A percentile compares a stretch with the other conserved stretches of the same genome.
Conservation (phyloP, 2,329 filamentous ascomycete species). For the Penicillium sp. region DNA sequence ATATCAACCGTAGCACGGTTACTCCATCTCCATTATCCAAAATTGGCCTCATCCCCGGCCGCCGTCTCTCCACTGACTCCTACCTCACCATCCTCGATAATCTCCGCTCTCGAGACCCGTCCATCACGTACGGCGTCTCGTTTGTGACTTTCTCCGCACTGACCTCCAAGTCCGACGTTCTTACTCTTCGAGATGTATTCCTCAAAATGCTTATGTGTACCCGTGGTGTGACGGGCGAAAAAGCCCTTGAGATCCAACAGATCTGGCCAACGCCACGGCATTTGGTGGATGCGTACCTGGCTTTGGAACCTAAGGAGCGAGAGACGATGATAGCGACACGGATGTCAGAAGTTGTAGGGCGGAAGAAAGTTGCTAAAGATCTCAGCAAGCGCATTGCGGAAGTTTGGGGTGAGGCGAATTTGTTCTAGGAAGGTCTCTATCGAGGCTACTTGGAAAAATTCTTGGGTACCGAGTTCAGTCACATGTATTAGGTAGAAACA, state of each 20-base stretch:
- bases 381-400: conserved; percentile 69
- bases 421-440: neutral
- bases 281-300: conserved; percentile 67
- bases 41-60: conserved; percentile 61
- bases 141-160: conserved; percentile 70
- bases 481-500: neutral
- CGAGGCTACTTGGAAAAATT: neutral
- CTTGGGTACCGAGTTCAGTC: neutral
- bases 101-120: conserved; percentile 51
- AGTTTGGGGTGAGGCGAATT: conserved; percentile 57
- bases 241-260: conserved; percentile 74
- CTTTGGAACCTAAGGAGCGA: conserved; percentile 53
- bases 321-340: conserved; percentile 58
- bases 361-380: conserved; percentile 64
- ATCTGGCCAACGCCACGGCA: conserved; percentile 72
- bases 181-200: conserved; percentile 71
- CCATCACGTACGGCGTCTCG: conserved; percentile 58
- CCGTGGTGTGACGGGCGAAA: conserved; percentile 70
- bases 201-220: conserved; percentile 86
- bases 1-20: conserved; percentile 42
- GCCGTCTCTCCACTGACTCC: conserved; percentile 55
- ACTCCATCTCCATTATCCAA: conserved; percentile 3
- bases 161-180: conserved; percentile 70
- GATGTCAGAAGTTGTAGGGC: conserved; percentile 58
- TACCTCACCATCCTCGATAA: conserved; percentile 64